Percentiles rank a stretch among this genome's conserved stretches.
These are phyloP conservation scores for Aethionema arabicum DNA, from an alignment of 345 rosid genomes.

Conservation along the genomic window DNA sequence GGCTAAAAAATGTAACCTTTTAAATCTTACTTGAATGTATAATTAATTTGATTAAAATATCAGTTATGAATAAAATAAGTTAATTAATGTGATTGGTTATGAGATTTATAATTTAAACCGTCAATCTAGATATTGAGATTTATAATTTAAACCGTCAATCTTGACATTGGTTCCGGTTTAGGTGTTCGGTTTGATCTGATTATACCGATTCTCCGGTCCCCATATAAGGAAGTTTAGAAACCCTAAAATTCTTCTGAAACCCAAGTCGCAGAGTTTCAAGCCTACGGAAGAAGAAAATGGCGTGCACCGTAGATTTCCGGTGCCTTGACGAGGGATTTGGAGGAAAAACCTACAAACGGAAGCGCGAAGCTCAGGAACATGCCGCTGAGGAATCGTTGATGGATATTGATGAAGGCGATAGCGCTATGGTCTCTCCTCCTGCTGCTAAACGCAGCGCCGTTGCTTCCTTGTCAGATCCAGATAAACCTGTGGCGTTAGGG, in stretches of 20 bases:
- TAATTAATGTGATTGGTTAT: too few relatives aligned
- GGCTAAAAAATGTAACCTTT: too few relatives aligned
- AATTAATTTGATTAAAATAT: too few relatives aligned
- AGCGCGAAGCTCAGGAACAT: constrained; percentile 44
- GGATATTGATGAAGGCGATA: constrained; percentile 50
- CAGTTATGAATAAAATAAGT: too few relatives aligned
- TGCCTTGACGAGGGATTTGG: constrained; percentile 91
- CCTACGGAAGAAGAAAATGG: constrained; percentile 51
- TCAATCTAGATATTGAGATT: too few relatives aligned
- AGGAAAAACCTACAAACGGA: constrained; percentile 88
- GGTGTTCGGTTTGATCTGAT: too few relatives aligned
- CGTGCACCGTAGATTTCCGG: constrained; percentile 86
- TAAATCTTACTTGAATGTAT: too few relatives aligned
- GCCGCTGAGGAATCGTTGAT: constrained; percentile 45
- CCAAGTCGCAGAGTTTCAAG: not conserved
- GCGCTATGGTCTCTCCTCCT: constrained; percentile 39
- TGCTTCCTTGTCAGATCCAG: constrained; percentile 61
- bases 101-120: too few relatives aligned
- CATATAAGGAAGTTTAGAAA: constrained; percentile 18
- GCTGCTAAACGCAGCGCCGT: constrained; percentile 77
- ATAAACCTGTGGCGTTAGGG: constrained; percentile 57
- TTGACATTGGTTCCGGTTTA: too few relatives aligned
- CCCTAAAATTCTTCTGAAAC: constrained; percentile 10
- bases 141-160: too few relatives aligned
- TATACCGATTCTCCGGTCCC: not conserved